Evolutionary conservation across 2,329 filamentous ascomycete genomes (phyloP).

Genomic region (Aspergillus fischeri): DNA sequence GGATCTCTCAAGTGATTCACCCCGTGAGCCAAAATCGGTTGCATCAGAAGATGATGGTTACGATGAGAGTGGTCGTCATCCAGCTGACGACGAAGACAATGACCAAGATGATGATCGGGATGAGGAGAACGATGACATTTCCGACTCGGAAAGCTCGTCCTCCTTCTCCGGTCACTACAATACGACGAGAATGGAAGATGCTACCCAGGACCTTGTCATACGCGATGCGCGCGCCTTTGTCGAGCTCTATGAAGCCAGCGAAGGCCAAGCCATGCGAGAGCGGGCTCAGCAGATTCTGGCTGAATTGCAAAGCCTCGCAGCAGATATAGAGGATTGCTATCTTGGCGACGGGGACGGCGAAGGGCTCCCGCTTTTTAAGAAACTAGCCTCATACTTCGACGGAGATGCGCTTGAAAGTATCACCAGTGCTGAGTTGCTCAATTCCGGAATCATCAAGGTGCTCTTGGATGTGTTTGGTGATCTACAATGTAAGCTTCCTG

Average conservation of each 20-base stretch:
- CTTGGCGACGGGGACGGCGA: slow-evolving; percentile 40
- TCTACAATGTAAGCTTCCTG: slow-evolving; percentile 44
- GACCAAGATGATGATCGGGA: slow-evolving; percentile 51
- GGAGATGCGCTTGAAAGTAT: slow-evolving; percentile 86
- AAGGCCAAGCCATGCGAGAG: slow-evolving; percentile 68
- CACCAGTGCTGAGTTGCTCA: slow-evolving; percentile 89
- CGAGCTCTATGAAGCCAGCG: slow-evolving; percentile 73
- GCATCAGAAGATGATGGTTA: slow-evolving; percentile 50
- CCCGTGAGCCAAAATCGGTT: slow-evolving; percentile 9
- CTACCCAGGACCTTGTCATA: slow-evolving; percentile 69
- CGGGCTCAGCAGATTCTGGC: slow-evolving; percentile 74
- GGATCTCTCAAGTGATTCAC: slow-evolving; percentile 16
- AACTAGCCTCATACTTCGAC: slow-evolving; percentile 79
- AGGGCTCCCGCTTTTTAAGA: slow-evolving; percentile 66
- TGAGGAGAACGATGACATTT: slow-evolving; percentile 50
- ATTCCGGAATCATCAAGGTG: slow-evolving; percentile 81
- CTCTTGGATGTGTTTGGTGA: slow-evolving; percentile 79
- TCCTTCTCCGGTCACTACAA: slow-evolving; percentile 43
- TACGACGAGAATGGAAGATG: slow-evolving; percentile 39
- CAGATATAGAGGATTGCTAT: slow-evolving; percentile 69
- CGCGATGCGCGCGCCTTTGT: slow-evolving; percentile 78
- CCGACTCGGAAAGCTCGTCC: slow-evolving; percentile 65
- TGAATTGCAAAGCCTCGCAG: slow-evolving; percentile 66
- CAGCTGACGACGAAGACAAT: slow-evolving; percentile 43
- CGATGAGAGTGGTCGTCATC: slow-evolving; percentile 35